Evolutionary conservation across 2,329 filamentous ascomycete genomes (phyloP).

Genomic region (Botrytis squamosa): DNA sequence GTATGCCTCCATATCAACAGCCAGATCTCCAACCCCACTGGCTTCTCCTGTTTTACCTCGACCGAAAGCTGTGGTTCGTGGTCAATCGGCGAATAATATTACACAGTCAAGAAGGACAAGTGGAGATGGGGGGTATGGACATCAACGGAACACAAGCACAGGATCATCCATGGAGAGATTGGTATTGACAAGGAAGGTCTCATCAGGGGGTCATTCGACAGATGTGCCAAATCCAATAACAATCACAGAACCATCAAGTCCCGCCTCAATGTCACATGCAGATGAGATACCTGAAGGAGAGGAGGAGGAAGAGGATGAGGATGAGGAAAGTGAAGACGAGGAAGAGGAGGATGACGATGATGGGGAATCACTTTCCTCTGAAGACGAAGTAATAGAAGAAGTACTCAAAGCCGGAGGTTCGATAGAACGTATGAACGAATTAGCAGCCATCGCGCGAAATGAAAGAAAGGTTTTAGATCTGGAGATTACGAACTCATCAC

Average conservation of each 20-base stretch:
- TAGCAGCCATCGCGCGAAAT: constrained; percentile 82
- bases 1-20: constrained; percentile 32
- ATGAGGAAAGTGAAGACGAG: constrained; percentile 23
- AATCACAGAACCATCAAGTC: constrained; percentile 26
- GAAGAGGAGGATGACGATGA: constrained; percentile 16
- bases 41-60: constrained; percentile 31
- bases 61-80: constrained; percentile 28
- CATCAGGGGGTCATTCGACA: constrained; percentile 25
- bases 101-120: constrained; percentile 29
- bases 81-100: constrained; percentile 32
- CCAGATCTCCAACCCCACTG: constrained; percentile 28
- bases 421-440: constrained; percentile 65
- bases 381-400: constrained; percentile 41
- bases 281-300: constrained; percentile 27
- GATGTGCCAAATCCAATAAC: constrained; percentile 27
- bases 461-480: constrained; percentile 95
- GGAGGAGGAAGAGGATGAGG: constrained; percentile 8
- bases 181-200: constrained; percentile 29
- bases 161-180: constrained; percentile 30
- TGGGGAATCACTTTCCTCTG: constrained; percentile 9
- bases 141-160: constrained; percentile 35
- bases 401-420: constrained; percentile 56
- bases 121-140: constrained; percentile 29
- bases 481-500: constrained; percentile 92
- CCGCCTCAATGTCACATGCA: constrained; percentile 29